phyloP scores from a whole-genome alignment of 306 rosid species.

The Gastrolobium villosum region DNA sequence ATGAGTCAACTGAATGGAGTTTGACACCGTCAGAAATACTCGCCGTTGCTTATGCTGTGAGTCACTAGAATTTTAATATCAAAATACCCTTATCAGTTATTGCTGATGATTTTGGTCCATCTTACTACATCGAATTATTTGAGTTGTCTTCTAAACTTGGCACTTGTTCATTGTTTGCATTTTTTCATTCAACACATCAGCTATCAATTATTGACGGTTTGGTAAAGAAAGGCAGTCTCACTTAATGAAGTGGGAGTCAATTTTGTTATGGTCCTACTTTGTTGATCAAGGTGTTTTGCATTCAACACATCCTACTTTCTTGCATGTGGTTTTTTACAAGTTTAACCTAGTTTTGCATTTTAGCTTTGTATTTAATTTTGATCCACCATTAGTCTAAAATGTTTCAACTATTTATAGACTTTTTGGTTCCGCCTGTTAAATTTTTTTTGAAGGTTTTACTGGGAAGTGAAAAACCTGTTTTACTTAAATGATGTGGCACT shows the following conservation, averaged over 20 bases:
- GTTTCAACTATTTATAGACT: conserved; percentile 10
- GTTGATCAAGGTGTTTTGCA: conserved; percentile 37
- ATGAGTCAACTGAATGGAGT: conserved; percentile 75
- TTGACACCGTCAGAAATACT: conserved; percentile 76
- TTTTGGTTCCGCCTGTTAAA: not conserved
- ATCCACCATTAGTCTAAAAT: not conserved
- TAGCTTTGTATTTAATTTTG: not conserved
- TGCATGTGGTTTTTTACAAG: conserved; percentile 5
- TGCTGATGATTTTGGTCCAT: conserved; percentile 22
- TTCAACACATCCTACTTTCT: too few relatives aligned
- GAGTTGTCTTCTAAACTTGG: conserved; percentile 27
- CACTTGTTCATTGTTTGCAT: conserved; percentile 32
- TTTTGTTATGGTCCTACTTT: conserved; percentile 33
- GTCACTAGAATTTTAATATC: conserved; percentile 48
- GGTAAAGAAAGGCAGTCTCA: not conserved
- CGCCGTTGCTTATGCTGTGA: conserved; percentile 90
- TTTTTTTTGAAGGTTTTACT: not conserved
- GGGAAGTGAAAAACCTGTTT: not conserved
- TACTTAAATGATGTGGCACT: not conserved
- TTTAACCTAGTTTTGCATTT: conserved; percentile 19
- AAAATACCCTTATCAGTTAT: conserved; percentile 13
- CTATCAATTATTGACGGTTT: conserved; percentile 19
- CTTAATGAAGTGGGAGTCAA: not conserved
- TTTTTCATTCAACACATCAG: conserved; percentile 31
- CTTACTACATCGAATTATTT: not conserved